These are phyloP conservation scores for Lactarius pseudohatsudake DNA, from an alignment of 768 basidiomycete species.

Conservation along the genomic window DNA sequence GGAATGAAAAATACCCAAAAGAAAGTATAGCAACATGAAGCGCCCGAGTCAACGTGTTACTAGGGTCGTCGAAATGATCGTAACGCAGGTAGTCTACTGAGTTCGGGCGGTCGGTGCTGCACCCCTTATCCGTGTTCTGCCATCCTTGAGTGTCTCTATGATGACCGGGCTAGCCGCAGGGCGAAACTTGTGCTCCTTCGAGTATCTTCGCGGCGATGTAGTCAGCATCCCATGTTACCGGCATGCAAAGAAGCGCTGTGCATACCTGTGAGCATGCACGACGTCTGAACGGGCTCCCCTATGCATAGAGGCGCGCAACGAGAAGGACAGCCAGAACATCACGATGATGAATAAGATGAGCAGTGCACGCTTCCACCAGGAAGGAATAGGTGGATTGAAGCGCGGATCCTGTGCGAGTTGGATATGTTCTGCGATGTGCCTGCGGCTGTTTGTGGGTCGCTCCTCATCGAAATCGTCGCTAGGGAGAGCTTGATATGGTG, in stretches of 20 bases:
- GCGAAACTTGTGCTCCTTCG: constrained; percentile 75
- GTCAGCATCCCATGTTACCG: constrained; percentile 9
- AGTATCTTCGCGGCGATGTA: constrained; percentile 55
- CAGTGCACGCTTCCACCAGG: constrained; percentile 51
- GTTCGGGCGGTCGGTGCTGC: constrained; percentile 44
- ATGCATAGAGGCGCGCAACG: constrained; percentile 28
- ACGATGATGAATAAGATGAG: constrained; percentile 44
- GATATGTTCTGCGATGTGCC: constrained; percentile 14
- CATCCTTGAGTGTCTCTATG: constrained; percentile 73
- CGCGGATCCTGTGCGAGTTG: constrained; percentile 40
- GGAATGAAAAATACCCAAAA: constrained; percentile 4
- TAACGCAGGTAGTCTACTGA: not conserved
- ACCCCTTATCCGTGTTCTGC: constrained; percentile 66
- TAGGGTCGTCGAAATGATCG: not conserved
- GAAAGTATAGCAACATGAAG: not conserved
- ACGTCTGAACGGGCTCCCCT: constrained; percentile 42
- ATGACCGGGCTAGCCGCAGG: constrained; percentile 85
- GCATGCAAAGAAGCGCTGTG: constrained; percentile 11
- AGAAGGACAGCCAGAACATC: constrained; percentile 44
- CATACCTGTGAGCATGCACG: constrained; percentile 64
- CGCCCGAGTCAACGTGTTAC: not conserved
- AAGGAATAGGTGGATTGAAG: constrained; percentile 51
- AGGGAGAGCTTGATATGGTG: constrained; percentile 24
- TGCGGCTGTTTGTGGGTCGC: not conserved
- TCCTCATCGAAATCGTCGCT: constrained; percentile 23